Base-by-base conservation (phyloP, 805 yeast genomes). In the Pichia nanzhaoensis region DNA sequence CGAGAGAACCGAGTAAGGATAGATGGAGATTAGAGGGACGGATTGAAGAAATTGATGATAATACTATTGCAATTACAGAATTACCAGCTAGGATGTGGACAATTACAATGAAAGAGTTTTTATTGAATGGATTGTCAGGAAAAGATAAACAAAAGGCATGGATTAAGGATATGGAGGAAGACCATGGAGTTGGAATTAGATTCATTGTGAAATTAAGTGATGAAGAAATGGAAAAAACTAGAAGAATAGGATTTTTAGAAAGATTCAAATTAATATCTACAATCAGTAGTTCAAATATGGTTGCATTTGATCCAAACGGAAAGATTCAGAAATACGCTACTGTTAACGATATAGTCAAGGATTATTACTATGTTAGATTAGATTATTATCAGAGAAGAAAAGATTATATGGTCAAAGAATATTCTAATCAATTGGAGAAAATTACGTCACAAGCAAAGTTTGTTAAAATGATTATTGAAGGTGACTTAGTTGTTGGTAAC, bases 101-200 rank as follows among this genome's bases (percentile, higher is more conserved):
- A 2, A 76, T 84, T 45, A 84, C 82, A 38, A 80, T 91, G 74
- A 93, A 91, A 63, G 96, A 90, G 58, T 86, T 76, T 55, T 68
- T 93, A 53, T 66, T 86, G 49, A 74, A 77, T 45, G 95, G 90
- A 20, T 67, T 87, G 51, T 69, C 77, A 36, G 90, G 90, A n/a
- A 75, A 70, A 43, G 96, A 89, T 31, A 88, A 83, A 57, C 68
- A 64, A 16, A 73, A 73, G 47, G 78, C 89, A 20, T 91, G 97
- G 95, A 88, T 91, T 50, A 90, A 87, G 54, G 97, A 91, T 64
- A 78, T 90, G 81, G 88, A 83, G 54, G 99, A 93, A 59, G 96
- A 91, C 61, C 99, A 93, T 63, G 85, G 88, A 16, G 71, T 78
- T 46, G 83, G 81, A 34, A 81, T 93, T 51, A 78, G 81, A 50